Evolutionary conservation across 2,329 filamentous ascomycete genomes (phyloP), one percentile per base, ranked within the genome.

Genomic region (Zopfia rhizophila): DNA sequence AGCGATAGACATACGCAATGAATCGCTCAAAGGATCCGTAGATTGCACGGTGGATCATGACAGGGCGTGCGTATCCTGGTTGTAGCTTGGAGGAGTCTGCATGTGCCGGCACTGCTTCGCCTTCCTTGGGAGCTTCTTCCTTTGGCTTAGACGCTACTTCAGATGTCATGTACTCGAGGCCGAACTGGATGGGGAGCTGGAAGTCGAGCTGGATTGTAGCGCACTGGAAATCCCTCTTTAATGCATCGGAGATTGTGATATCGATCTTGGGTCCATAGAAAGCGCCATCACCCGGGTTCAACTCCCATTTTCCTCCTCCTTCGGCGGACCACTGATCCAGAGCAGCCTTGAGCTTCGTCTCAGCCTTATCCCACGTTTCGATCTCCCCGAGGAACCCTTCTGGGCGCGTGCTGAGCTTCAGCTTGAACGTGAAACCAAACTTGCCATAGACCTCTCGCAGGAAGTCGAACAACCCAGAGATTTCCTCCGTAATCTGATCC

Each of bases 261-360:
- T 99, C 94, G 61, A 97, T 96, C 83, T 99, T 99, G 38, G 94
- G 94, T 2, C 94, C 94, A 72, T 99, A 99, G 77, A 97, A 99
- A 40, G 94, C 94, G 68, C 94, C 94, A 63, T 99, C 94, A 45
- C 93, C 94, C 49, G 91, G 88, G 74, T 97, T 96, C 38, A 96
- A 79, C 71, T 90, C 88, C 94, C 94, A 99, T 54, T 85, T 79
- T 23, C 85, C 81, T 49, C 87, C 83, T 39, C 79, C 80, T 35
- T 75, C 58, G 11, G 68, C 66, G 3, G 68, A 67, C 72, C 97
- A 97, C 53, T 86, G 82, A 56, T 94, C 83, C 36, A 99, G 80
- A 13, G 92, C 90, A 50, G 86, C 81, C 65, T 86, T 87, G 38
- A 99, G 81, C 70, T 89, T 90, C 12, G 78, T 80, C 74, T 99